Evolutionary conservation across 345 rosid species (phyloP).

Genomic region (Ricinus communis): DNA sequence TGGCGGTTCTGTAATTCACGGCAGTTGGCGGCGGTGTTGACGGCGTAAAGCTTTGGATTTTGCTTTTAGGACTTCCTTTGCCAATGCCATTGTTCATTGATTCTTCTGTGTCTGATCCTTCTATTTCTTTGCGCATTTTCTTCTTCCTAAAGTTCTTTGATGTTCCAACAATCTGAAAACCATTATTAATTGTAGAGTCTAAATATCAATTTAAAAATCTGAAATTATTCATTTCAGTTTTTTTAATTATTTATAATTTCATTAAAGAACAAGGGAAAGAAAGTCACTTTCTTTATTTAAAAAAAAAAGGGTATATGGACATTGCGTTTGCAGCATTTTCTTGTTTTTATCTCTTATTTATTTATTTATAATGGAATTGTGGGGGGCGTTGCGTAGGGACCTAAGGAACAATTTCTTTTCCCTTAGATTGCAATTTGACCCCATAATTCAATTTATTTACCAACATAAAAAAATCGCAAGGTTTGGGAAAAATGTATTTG

Average conservation of each 20-base stretch:
- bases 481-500: too few species aligned
- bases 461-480: not conserved
- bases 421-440: not conserved
- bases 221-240: too few species aligned
- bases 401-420: not conserved
- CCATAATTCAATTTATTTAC: not conserved
- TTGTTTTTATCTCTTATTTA: slow-evolving; percentile 2
- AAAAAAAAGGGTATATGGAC: not conserved
- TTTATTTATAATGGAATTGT: not conserved
- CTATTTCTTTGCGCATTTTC: slow-evolving; percentile 18
- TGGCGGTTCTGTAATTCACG: slow-evolving; percentile 19
- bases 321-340: not conserved
- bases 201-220: too few species aligned
- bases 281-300: too few species aligned
- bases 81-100: slow-evolving; percentile 8
- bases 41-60: slow-evolving; percentile 23
- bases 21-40: slow-evolving; percentile 36
- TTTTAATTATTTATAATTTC: too few species aligned
- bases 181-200: not conserved
- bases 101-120: slow-evolving; percentile 32
- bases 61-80: slow-evolving; percentile 7
- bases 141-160: slow-evolving; percentile 53
- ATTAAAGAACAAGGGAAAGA: too few species aligned
- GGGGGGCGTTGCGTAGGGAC: not conserved
- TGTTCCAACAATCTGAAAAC: slow-evolving; percentile 61